These are phyloP conservation scores for Pontederia paniculata DNA, from an alignment of 176 grass and related monocot genomes.

Conservation along the genomic window DNA sequence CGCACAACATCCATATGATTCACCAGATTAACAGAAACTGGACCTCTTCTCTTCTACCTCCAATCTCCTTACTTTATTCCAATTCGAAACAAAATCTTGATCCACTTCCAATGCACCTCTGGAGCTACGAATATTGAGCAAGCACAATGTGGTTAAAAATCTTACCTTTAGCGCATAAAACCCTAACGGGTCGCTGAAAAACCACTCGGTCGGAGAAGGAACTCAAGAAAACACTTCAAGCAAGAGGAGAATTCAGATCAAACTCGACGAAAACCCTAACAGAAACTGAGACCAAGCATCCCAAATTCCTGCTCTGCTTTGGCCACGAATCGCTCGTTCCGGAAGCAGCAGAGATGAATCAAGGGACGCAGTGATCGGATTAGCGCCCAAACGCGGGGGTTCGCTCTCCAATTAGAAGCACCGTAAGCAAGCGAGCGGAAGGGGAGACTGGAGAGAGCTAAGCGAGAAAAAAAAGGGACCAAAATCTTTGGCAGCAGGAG, in stretches of 20 bases:
- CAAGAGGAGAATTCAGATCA: neutral
- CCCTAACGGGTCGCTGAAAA: neutral
- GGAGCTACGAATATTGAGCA: neutral
- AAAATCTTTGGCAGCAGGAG: neutral
- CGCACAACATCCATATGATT: slow-evolving; percentile 9
- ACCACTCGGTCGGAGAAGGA: neutral
- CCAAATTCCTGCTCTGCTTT: neutral
- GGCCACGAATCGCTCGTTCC: neutral
- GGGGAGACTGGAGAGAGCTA: neutral
- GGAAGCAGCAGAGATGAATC: neutral
- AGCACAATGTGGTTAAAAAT: slow-evolving; percentile 8
- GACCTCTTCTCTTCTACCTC: neutral
- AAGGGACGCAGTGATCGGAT: neutral
- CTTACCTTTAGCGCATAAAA: slow-evolving; percentile 2
- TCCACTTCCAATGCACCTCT: neutral
- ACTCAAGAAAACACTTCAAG: neutral
- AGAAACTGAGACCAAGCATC: neutral
- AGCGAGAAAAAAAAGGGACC: neutral
- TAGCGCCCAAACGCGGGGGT: neutral
- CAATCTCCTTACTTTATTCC: neutral
- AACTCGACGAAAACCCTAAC: slow-evolving; percentile 5
- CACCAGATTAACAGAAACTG: slow-evolving; percentile 3
- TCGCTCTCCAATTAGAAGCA: neutral
- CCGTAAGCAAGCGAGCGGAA: neutral
- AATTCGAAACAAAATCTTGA: neutral